Percentiles rank a stretch among this genome's conserved stretches.
Conservation (phyloP, 129 eudicot species). For the Flaveria bidentis region DNA sequence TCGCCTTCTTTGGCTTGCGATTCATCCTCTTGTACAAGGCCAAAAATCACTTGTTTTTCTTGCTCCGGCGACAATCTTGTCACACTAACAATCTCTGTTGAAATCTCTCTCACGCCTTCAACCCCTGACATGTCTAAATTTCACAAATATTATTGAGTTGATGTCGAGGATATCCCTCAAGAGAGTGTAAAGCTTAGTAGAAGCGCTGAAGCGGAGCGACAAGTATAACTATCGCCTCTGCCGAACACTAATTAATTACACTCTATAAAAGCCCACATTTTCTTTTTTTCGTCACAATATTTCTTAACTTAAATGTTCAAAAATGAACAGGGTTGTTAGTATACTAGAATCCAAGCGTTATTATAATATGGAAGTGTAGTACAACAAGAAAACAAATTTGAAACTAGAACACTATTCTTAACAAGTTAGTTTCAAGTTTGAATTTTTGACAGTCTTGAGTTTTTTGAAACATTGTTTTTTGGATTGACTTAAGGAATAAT, state of each 20-base stretch:
- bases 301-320: neutral
- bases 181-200: slow-evolving; percentile 17
- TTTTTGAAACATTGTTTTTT: no score
- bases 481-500: no score
- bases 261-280: slow-evolving; percentile 22
- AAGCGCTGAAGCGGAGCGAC: slow-evolving; percentile 7
- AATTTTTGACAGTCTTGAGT: neutral
- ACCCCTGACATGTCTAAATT: slow-evolving; percentile 24
- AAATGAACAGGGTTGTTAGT: slow-evolving; percentile 10
- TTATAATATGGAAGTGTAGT: neutral
- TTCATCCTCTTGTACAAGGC: slow-evolving; percentile 51
- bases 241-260: slow-evolving; percentile 16
- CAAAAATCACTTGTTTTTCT: slow-evolving; percentile 55
- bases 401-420: slow-evolving; percentile 3
- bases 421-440: neutral
- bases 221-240: slow-evolving; percentile 7
- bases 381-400: slow-evolving; percentile 5
- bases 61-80: slow-evolving; percentile 63
- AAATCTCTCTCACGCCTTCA: slow-evolving; percentile 18
- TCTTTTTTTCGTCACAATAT: neutral
- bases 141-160: slow-evolving; percentile 26
- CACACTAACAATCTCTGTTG: slow-evolving; percentile 24
- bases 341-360: slow-evolving; percentile 7
- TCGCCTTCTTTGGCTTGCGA: slow-evolving; percentile 77
- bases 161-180: slow-evolving; percentile 23